These are phyloP conservation scores for Arabidopsis suecica DNA, from an alignment of 345 rosid species.

Conservation along the genomic window DNA sequence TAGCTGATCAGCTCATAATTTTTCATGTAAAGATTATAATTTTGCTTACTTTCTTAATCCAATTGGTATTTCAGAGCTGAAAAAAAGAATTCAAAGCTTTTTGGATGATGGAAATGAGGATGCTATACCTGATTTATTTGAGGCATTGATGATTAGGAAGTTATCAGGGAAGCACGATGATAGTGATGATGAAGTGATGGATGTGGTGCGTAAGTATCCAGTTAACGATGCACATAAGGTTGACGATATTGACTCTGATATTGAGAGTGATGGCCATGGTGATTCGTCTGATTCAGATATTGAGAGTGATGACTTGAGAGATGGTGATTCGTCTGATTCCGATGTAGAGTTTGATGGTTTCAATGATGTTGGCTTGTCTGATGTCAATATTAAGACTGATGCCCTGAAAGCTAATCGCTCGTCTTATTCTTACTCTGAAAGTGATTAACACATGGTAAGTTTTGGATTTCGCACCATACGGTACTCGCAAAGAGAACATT, in stretches of 20 bases:
- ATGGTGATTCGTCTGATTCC: slow-evolving; percentile 25
- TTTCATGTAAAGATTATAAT: neutral
- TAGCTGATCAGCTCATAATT: neutral
- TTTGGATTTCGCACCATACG: neutral
- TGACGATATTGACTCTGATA: slow-evolving; percentile 30
- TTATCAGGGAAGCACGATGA: slow-evolving; percentile 67
- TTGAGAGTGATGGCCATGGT: slow-evolving; percentile 5
- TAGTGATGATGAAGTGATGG: slow-evolving; percentile 59
- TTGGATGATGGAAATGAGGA: slow-evolving; percentile 59
- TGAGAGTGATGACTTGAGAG: slow-evolving; percentile 12
- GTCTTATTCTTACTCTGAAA: slow-evolving; percentile 2
- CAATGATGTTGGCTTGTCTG: neutral
- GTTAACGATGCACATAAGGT: neutral
- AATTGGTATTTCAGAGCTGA: slow-evolving; percentile 56
- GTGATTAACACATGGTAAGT: slow-evolving; percentile 35
- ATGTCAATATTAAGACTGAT: slow-evolving; percentile 23
- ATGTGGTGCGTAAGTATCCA: slow-evolving; percentile 44
- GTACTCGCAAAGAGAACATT: slow-evolving; percentile 5
- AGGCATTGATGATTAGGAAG: slow-evolving; percentile 66
- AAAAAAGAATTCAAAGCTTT: slow-evolving; percentile 52
- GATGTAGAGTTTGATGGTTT: slow-evolving; percentile 25
- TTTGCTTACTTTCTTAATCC: neutral
- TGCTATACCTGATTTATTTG: slow-evolving; percentile 64
- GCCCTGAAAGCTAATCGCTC: neutral
- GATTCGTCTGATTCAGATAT: slow-evolving; percentile 29